Base-by-base conservation (phyloP, 768 basidiomycete genomes). In the Termitomyces sp. region DNA sequence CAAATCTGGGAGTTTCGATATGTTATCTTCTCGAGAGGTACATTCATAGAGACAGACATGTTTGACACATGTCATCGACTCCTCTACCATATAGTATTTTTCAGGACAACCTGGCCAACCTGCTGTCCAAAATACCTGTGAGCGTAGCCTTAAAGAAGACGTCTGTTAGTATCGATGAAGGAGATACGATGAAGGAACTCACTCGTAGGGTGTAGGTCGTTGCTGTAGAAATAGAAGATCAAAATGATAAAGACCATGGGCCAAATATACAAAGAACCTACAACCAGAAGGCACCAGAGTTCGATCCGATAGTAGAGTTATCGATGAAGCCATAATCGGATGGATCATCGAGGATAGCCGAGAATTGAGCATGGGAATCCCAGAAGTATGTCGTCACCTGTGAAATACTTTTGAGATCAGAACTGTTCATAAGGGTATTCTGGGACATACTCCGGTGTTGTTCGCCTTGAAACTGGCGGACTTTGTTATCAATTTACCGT, bases 141-240 rank as follows among this genome's bases (percentile, higher is more conserved):
- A 3, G n/a, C n/a, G n/a, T n/a, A n/a, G n/a, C n/a, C n/a, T n/a
- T n/a, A n/a, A 75, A 76, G 40, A 56, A 42, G 21, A 19, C 9
- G 5, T 40, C 17, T 41, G n/a, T 14, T 40, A 43, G 60, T 56
- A 19, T 16, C 21, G 11, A 34, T 23, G 17, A 21, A 29, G 41
- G 21, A 27, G 5, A 19, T 19, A 31, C 27, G 8, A 17, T 5
- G 44, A 25, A 25, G 51, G 37, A 32, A 67, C 76, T 65, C 67
- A 82, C 83, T 77, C 45, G 75, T 74, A 14, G 82, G 79, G 56
- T 84, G 83, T 62, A 77, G 81, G 63, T 79, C 73, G 58, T 84
- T 81, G n/a, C 82, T 82, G 54, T 6, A 32, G 19, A 19, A 50
- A 31, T 32, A 35, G 44, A 6, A 48, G 19, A 56, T 8, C 14